These are phyloP conservation scores for Drechslerella dactyloides DNA, from an alignment of 2,329 filamentous ascomycete genomes.

Conservation along the genomic window DNA sequence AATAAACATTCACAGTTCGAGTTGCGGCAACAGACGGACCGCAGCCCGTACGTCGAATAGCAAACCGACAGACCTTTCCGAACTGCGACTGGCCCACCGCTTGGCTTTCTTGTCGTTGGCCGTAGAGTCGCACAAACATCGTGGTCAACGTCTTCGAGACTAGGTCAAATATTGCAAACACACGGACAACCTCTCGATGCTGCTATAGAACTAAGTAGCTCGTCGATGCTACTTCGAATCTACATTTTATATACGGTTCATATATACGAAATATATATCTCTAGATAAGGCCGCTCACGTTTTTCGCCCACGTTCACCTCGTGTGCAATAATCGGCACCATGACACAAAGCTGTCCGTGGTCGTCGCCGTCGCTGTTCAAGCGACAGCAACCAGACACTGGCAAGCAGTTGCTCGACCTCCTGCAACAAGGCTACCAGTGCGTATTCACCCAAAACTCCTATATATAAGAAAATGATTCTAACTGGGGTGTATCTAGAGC, in stretches of 20 bases:
- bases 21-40: too few relatives aligned
- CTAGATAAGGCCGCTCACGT: background rate
- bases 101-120: background rate
- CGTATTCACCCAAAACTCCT: background rate
- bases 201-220: background rate
- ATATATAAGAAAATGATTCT: background rate
- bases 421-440: constrained; percentile 35
- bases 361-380: constrained; percentile 27
- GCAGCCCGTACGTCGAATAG: too few relatives aligned
- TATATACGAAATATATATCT: background rate
- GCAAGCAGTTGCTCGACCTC: constrained; percentile 15
- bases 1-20: too few relatives aligned
- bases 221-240: background rate
- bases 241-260: background rate
- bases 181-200: background rate
- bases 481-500: constrained; percentile 54
- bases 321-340: constrained; percentile 2
- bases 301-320: background rate
- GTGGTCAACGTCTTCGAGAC: background rate
- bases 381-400: constrained; percentile 19
- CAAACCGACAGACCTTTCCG: background rate
- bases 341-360: constrained; percentile 41
- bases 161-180: background rate
- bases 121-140: too few relatives aligned
- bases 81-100: background rate